Percentiles rank a stretch among this genome's conserved stretches.
Evolutionary conservation across 2,329 filamentous ascomycete genomes (phyloP).

Genomic region (Pseudocercospora eumusae): DNA sequence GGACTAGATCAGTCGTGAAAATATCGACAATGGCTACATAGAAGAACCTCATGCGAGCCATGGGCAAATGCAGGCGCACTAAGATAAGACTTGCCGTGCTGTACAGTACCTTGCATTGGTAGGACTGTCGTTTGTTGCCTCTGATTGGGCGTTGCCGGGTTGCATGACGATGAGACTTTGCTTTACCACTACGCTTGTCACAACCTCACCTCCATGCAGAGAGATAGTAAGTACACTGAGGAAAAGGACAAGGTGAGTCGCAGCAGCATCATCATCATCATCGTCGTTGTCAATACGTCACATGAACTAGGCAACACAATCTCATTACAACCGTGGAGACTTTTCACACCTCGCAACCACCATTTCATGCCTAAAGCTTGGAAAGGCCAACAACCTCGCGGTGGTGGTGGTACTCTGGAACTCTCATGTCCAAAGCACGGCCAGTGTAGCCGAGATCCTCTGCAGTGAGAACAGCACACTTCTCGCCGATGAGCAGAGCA

Average conservation of each 20-base stretch:
- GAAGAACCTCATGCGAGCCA: too few species aligned
- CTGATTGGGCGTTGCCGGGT: background rate
- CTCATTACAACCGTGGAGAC: slow-evolving; percentile 12
- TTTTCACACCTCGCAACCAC: slow-evolving; percentile 7
- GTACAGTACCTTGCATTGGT: background rate
- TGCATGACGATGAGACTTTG: slow-evolving; percentile 4
- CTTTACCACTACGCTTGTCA: background rate
- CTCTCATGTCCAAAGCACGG: slow-evolving; percentile 73
- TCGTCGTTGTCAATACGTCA: slow-evolving; percentile 13
- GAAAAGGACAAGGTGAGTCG: background rate
- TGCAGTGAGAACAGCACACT: slow-evolving; percentile 67
- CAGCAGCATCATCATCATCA: too few species aligned
- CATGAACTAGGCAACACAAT: slow-evolving; percentile 7
- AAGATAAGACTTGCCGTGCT: too few species aligned
- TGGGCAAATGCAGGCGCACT: too few species aligned
- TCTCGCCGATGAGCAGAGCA: slow-evolving; percentile 74
- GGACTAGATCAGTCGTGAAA: too few species aligned
- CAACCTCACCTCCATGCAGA: background rate
- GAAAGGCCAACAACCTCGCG: slow-evolving; percentile 47
- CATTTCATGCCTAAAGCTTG: slow-evolving; percentile 42
- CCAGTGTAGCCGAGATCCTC: slow-evolving; percentile 76
- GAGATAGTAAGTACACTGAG: background rate
- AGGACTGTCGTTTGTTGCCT: background rate
- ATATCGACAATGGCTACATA: too few species aligned
- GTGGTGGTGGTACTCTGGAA: slow-evolving; percentile 53